Evolutionary conservation across 177 flowering plant species (phyloP).

Genomic region (Vitis hybrid): DNA sequence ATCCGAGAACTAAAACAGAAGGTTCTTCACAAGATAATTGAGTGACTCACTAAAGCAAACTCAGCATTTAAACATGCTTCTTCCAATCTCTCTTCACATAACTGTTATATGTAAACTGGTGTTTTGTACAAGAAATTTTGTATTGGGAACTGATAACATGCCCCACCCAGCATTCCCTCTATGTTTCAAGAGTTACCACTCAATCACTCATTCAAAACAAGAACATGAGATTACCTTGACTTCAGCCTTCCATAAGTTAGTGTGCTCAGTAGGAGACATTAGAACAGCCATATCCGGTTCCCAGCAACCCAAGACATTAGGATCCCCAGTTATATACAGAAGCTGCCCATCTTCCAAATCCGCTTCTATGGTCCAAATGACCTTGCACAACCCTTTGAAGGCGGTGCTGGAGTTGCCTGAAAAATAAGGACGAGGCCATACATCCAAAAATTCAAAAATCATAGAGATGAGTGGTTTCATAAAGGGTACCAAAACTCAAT

Average conservation of each 20-base stretch:
- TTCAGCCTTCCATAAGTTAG: slow-evolving; percentile 64
- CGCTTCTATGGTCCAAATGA: slow-evolving; percentile 66
- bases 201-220: too few relatives aligned
- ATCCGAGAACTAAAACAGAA: too few relatives aligned
- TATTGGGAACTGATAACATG: too few relatives aligned
- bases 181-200: too few relatives aligned
- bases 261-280: slow-evolving; percentile 51
- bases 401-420: slow-evolving; percentile 28
- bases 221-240: slow-evolving; percentile 39
- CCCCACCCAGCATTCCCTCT: neutral
- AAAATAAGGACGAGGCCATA: slow-evolving; percentile 14
- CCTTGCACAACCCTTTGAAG: slow-evolving; percentile 35
- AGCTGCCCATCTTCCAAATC: slow-evolving; percentile 56
- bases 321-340: slow-evolving; percentile 65
- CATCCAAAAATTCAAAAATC: slow-evolving; percentile 12
- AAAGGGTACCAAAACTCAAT: too few relatives aligned
- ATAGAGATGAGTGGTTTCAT: too few relatives aligned
- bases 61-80: too few relatives aligned
- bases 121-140: too few relatives aligned
- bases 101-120: too few relatives aligned
- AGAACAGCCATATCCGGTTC: slow-evolving; percentile 61
- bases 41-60: too few relatives aligned
- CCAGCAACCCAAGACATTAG: slow-evolving; percentile 56
- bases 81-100: too few relatives aligned
- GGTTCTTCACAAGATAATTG: too few relatives aligned